Conservation (phyloP, 2,329 filamentous ascomycete species). For the Claviceps paspali region DNA sequence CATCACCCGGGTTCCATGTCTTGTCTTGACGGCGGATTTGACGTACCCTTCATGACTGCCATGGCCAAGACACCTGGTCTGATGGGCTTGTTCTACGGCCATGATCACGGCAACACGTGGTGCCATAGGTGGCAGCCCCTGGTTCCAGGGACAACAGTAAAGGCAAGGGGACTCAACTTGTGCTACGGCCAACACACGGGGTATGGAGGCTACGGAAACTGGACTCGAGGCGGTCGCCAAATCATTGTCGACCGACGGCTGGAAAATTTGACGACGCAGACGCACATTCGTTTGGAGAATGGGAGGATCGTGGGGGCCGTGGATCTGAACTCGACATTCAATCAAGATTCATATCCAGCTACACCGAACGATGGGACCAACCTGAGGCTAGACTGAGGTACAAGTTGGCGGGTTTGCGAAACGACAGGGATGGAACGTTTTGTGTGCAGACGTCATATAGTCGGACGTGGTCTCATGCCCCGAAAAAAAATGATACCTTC, state of each 20-base stretch:
- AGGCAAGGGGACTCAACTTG: conserved; percentile 28
- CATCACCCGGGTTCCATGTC: conserved; percentile 11
- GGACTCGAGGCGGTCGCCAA: conserved; percentile 45
- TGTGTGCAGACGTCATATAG: no score
- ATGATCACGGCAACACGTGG: conserved; percentile 51
- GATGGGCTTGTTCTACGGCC: conserved; percentile 44
- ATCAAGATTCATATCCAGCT: conserved; percentile 32
- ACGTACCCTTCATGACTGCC: conserved; percentile 47
- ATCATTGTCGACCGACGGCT: conserved; percentile 31
- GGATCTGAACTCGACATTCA: conserved; percentile 40
- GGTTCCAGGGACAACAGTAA: conserved; percentile 16
- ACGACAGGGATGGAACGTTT: no score
- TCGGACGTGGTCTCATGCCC: no score
- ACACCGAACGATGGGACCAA: conserved; percentile 18
- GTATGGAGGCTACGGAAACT: conserved; percentile 54
- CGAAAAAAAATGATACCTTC: no score
- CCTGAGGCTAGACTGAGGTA: neutral
- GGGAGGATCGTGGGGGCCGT: conserved; percentile 32
- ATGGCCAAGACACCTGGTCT: conserved; percentile 37
- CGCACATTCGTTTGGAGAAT: conserved; percentile 44
- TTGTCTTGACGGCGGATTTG: conserved; percentile 31
- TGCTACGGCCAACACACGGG: conserved; percentile 52
- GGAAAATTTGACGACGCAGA: conserved; percentile 28
- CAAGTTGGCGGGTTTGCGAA: no score
- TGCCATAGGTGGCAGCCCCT: conserved; percentile 32